Base-by-base conservation (phyloP, 495 filamentous ascomycete species). In the Xylaria cubensis region DNA sequence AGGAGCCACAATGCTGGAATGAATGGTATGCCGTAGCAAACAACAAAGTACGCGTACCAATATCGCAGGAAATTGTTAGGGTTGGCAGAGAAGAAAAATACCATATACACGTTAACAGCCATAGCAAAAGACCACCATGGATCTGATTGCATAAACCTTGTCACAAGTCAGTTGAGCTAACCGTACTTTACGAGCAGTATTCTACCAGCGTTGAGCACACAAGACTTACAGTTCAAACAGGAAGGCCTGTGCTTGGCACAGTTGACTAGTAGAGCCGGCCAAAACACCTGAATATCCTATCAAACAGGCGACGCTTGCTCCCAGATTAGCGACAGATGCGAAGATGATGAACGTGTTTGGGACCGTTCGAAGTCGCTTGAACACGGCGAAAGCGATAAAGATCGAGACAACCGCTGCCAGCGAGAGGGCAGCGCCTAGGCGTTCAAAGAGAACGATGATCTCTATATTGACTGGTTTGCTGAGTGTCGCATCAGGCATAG, bases 21-120 rank as follows among this genome's bases (percentile, higher is more conserved):
- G 12, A 90, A 87, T 0, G 94, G 93, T 1, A 92, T 62, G 0
- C 93, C 94, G 69, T 96, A 97, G 80, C 92, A 95, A 63, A 88
- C 80, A 0, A 91, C 29, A 10, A 89, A 81, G 74, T 97, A 97
- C 56, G 88, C 85, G 84, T 88, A 90, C 76, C 94, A 89, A 41
- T 94, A 83, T 8, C 81, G 82, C 10, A 90, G 90, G 64, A 95
- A 86, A 34, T 88, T 86, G 19, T 86, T 82, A 0, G 91, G 88
- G 55, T 89, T 88, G 73, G 90, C 93, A 55, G 88, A 88, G 67
- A 87, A 87, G 80, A 96, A 95, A 78, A 97, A 94, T 42, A 92
- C 92, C 67, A 97, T 85, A 78, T 92, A 94, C 69, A 96, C 94
- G 74, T 97, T 97, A 70, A 92, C 84, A 0, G 94, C 93, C 93